Percentiles rank a stretch among this genome's conserved stretches.
Conservation (phyloP, 2,329 filamentous ascomycete species). For the Dendryphion nanum region DNA sequence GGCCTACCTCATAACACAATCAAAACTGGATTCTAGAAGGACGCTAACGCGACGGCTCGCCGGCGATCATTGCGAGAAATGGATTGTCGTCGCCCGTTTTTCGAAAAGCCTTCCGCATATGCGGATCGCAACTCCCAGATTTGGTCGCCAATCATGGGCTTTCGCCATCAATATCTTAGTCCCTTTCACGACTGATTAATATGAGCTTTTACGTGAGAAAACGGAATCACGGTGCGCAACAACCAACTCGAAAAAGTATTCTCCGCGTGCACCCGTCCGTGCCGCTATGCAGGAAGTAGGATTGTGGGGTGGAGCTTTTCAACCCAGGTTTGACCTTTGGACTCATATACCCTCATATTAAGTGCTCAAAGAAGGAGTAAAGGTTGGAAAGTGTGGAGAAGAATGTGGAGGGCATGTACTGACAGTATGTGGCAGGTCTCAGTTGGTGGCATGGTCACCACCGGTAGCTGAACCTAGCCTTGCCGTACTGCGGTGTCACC, state of each 20-base stretch:
- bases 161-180: neutral
- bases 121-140: constrained; percentile 6
- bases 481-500: constrained; percentile 28
- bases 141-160: constrained; percentile 1
- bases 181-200: too few species aligned
- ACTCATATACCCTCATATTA: constrained; percentile 26
- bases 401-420: constrained; percentile 20
- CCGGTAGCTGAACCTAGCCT: constrained; percentile 19
- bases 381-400: constrained; percentile 23
- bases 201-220: too few species aligned
- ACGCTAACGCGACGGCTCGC: constrained; percentile 23
- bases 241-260: too few species aligned
- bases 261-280: constrained; percentile 20
- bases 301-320: constrained; percentile 24
- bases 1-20: constrained; percentile 11
- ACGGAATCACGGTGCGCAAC: too few species aligned
- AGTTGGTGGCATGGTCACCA: constrained; percentile 11
- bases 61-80: constrained; percentile 20
- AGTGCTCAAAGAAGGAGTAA: constrained; percentile 4
- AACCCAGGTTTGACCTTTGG: constrained; percentile 14
- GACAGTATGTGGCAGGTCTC: constrained; percentile 8
- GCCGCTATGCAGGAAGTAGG: constrained; percentile 10
- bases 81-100: constrained; percentile 1
- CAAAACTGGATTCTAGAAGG: constrained; percentile 27
- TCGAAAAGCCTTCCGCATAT: constrained; percentile 7